A percentile compares a stretch with the other conserved stretches of the same genome.
Conservation (phyloP, 768 basidiomycete species). For the Suillus subluteus region DNA sequence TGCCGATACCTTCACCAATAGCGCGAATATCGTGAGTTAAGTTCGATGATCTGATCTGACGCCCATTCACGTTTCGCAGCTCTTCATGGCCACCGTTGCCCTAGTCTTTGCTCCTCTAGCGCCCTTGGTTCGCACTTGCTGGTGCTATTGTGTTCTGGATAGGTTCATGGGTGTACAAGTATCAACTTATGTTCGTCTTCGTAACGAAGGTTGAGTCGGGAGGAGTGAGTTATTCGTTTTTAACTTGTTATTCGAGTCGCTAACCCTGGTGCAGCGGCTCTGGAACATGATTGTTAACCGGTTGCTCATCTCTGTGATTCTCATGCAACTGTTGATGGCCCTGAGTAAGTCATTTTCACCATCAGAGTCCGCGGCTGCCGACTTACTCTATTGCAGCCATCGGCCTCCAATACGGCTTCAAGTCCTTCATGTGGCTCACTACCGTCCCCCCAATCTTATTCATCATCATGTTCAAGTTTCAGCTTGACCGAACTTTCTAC, state of each 20-base stretch:
- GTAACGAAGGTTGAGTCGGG: slow-evolving; percentile 90
- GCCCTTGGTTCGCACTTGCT: slow-evolving; percentile 83
- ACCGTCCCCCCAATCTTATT: slow-evolving; percentile 87
- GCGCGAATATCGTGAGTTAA: slow-evolving; percentile 59
- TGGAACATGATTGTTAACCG: slow-evolving; percentile 97
- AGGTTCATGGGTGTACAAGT: slow-evolving; percentile 90
- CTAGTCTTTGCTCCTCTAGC: slow-evolving; percentile 94
- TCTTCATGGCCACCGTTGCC: slow-evolving; percentile 93
- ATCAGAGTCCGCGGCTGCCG: not conserved
- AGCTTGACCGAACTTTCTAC: slow-evolving; percentile 71
- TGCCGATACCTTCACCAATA: slow-evolving; percentile 22
- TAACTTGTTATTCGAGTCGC: slow-evolving; percentile 3
- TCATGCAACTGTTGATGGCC: slow-evolving; percentile 89
- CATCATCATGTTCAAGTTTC: slow-evolving; percentile 82
- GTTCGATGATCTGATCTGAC: not conserved
- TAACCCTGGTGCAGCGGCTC: slow-evolving; percentile 58
- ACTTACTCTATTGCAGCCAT: slow-evolving; percentile 58
- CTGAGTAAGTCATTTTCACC: slow-evolving; percentile 64
- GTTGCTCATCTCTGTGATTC: slow-evolving; percentile 69
- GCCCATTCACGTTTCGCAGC: slow-evolving; percentile 39
- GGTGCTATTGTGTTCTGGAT: slow-evolving; percentile 88
- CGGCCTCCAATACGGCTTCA: slow-evolving; percentile 78
- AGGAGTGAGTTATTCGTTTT: slow-evolving; percentile 60
- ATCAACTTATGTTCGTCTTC: slow-evolving; percentile 95
- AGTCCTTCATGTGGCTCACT: slow-evolving; percentile 77